phyloP scores from a whole-genome alignment of 192 early-diverging fungal genomes.

The Backusella tarrabulga region DNA sequence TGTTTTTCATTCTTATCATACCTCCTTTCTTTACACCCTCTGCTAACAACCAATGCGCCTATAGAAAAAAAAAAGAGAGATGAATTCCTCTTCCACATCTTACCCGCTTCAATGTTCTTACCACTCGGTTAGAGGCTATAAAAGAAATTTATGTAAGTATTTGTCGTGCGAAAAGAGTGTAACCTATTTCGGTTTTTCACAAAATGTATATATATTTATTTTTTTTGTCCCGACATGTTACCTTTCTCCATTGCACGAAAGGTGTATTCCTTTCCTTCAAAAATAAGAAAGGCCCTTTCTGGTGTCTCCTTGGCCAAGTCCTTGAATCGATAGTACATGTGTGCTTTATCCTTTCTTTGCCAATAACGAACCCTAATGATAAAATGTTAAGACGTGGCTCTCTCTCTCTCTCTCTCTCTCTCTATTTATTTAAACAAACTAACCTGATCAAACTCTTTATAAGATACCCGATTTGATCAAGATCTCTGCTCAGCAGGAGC shows the following conservation, averaged over 20 bases:
- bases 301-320: constrained; percentile 41
- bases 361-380: constrained; percentile 33
- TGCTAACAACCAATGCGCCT: constrained; percentile 29
- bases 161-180: background rate
- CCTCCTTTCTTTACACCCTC: constrained; percentile 27
- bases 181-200: background rate
- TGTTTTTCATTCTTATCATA: background rate
- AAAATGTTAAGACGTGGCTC: background rate
- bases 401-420: too few species aligned
- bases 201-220: too few species aligned
- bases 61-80: background rate
- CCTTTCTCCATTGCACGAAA: constrained; percentile 45
- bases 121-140: constrained; percentile 29
- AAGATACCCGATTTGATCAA: constrained; percentile 27
- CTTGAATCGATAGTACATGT: constrained; percentile 49
- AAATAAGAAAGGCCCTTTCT: constrained; percentile 37
- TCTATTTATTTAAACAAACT: background rate
- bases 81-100: background rate
- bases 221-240: constrained; percentile 10
- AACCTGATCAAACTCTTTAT: constrained; percentile 7
- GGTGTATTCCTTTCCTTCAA: constrained; percentile 48
- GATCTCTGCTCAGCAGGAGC: constrained; percentile 39
- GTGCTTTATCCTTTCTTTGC: constrained; percentile 40
- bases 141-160: background rate
- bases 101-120: background rate